Percentiles rank a stretch among this genome's conserved stretches.
Conservation (phyloP, 2,329 filamentous ascomycete genomes). For the Fonsecaea multimorphosa region DNA sequence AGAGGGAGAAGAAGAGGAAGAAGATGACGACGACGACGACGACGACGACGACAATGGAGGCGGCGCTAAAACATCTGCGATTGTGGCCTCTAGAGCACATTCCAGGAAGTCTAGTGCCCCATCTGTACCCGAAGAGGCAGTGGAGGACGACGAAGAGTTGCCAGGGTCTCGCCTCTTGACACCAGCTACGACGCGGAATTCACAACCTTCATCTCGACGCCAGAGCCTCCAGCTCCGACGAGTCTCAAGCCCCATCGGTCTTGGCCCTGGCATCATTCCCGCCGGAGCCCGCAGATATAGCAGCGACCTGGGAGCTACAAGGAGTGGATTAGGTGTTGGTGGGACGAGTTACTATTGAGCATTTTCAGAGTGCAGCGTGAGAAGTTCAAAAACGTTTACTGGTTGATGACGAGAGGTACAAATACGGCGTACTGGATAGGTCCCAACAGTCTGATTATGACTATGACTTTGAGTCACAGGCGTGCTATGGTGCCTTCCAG, state of each 20-base stretch:
- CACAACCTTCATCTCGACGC: constrained; percentile 18
- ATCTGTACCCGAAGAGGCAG: constrained; percentile 17
- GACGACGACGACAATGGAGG: constrained; percentile 24
- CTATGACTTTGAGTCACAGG: not conserved
- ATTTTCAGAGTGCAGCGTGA: not conserved
- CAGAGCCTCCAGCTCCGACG: constrained; percentile 32
- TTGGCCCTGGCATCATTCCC: constrained; percentile 37
- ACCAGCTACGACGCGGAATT: constrained; percentile 20
- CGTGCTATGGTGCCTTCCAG: constrained; percentile 3
- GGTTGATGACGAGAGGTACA: not conserved
- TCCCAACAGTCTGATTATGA: not conserved
- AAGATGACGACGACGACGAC: constrained; percentile 28
- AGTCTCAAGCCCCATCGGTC: constrained; percentile 40
- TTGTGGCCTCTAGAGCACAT: constrained; percentile 16
- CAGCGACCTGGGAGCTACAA: constrained; percentile 40
- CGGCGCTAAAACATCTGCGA: constrained; percentile 22
- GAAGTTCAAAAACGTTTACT: not conserved
- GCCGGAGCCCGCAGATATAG: constrained; percentile 39
- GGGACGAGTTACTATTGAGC: constrained; percentile 40
- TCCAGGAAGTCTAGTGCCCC: constrained; percentile 13
- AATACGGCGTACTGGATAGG: constrained; percentile 5
- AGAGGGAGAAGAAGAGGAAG: no score
- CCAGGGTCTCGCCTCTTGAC: constrained; percentile 23
- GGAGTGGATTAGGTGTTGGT: constrained; percentile 39
- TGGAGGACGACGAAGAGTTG: constrained; percentile 26